Evolutionary conservation across 2,329 filamentous ascomycete species (phyloP), one percentile per base, ranked within the genome.

Genomic region (Fusarium palustre): DNA sequence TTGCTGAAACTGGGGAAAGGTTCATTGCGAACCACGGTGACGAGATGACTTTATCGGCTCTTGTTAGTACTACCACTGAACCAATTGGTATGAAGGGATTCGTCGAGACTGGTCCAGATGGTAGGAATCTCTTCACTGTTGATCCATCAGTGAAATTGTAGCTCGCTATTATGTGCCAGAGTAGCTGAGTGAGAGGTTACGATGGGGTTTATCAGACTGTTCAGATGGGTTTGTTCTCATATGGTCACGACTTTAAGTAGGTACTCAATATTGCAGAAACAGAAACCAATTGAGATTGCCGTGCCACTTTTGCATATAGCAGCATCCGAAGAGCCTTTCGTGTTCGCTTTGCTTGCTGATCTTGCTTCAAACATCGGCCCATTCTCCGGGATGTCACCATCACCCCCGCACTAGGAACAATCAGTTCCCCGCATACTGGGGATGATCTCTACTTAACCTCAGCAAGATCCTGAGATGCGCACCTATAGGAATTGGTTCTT

Each of bases 21-120:
- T 76, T 77, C 24, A 55, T 77, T 7, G 73, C 76, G 1, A 77
- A 77, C 16, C 75, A 76, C 16, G 73, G 73, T 2, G 68, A 76
- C 30, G 43, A 65, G 0, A 4, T 43, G 0, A 77, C 75, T 0
- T 47, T 76, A 18, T 12, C 42, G 1, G 57, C 54, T 18, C 66
- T 77, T 36, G 68, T 59, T 2, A 55, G 50, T 2, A 25, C 45
- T 3, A 28, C 20, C 0, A 5, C 42, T 1, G 72, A 77, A 15
- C 73, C 70, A 3, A 63, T 77, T 9, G 73, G 74, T 16, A 28
- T 52, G 42, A 38, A 24, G 10, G 59, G 61, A 1, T 20, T 11
- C 2, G 61, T 59, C 5, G 20, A n/a, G 5, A 4, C 11, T 4
- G 13, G 34, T 9, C 2, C 7, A 10, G 41, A 53, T 10, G 45